phyloP scores from a whole-genome alignment of 305 asterid genomes.

The Rubia balearica region DNA sequence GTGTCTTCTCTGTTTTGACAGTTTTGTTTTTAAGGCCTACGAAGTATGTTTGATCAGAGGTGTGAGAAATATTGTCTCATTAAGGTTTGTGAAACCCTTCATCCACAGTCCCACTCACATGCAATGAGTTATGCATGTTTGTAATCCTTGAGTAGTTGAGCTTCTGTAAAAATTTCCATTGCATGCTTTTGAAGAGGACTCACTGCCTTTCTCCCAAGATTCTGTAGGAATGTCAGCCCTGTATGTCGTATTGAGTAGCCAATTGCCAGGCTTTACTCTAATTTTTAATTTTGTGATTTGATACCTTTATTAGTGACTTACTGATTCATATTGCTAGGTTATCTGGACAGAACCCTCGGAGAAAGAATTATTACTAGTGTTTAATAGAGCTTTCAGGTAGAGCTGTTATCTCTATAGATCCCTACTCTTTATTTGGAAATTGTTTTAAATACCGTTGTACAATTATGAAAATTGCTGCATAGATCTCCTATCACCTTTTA shows the following conservation, averaged over 20 bases:
- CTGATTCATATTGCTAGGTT: constrained; percentile 54
- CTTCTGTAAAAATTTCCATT: background rate
- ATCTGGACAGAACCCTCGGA: constrained; percentile 72
- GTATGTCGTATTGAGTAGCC: background rate
- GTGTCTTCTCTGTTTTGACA: constrained; percentile 7
- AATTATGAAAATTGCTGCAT: constrained; percentile 35
- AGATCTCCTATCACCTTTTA: constrained; percentile 29
- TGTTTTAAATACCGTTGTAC: constrained; percentile 22
- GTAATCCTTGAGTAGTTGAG: background rate
- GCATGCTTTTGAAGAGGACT: background rate
- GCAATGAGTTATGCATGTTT: background rate
- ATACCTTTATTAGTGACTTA: constrained; percentile 24
- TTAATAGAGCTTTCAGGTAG: constrained; percentile 57
- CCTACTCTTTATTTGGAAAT: constrained; percentile 16
- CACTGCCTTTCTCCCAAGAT: constrained; percentile 8
- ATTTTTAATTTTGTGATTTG: background rate
- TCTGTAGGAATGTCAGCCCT: background rate
- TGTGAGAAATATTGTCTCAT: background rate
- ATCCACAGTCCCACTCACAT: background rate
- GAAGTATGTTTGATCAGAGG: background rate
- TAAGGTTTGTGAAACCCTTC: background rate
- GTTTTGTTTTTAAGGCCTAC: background rate
- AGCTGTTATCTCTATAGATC: constrained; percentile 22
- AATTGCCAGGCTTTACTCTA: background rate
- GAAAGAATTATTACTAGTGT: constrained; percentile 76